Evolutionary conservation across 179 eudicot genomes (phyloP), one percentile per base, ranked within the genome.

Genomic region (Gypsophila paniculata): DNA sequence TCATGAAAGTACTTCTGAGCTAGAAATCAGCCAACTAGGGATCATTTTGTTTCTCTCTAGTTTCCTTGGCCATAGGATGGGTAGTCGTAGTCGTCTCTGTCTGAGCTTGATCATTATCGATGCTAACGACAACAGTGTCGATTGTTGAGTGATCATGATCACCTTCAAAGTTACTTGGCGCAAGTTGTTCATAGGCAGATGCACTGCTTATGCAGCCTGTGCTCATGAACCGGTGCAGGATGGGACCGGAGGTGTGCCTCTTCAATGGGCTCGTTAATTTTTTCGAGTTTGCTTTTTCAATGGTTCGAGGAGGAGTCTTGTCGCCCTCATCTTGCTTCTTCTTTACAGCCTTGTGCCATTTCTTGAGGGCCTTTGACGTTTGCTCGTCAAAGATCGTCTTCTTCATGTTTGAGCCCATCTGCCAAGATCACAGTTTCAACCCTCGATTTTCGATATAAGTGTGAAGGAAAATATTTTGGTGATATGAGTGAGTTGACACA

Each of bases 331-430:
- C 82, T 77, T 71, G 78, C 72, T 73, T 80, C 71, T 74, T 88
- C 80, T 85, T 89, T n/a, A 77, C 97, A 14, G 76, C 87, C 84
- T 70, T 84, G 68, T 86, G 97, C 97, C 97, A 93, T 39, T 85
- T 86, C 78, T 81, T 86, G 0, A 93, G 83, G 55, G 96, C 93
- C 38, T 84, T 83, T 7, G 89, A 75, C 26, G 96, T 93, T 77
- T 91, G 98, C 72, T 93, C 93, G 64, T 93, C 98, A 66, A 93
- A 93, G 38, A 91, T 84, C 0, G 86, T 72, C 74, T 76, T 86
- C 85, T 93, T 91, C 93, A 93, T 84, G 73, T 81, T 58, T 18
- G 98, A 93, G 7, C 98, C 98, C 98, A 93, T 93, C 98, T 93
- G 83, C 42, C 42, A 36, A 36, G 7, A 36, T 19, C 19, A 42